Evolutionary conservation across 768 basidiomycete genomes (phyloP).

Genomic region (Melanogaster broomeanus): DNA sequence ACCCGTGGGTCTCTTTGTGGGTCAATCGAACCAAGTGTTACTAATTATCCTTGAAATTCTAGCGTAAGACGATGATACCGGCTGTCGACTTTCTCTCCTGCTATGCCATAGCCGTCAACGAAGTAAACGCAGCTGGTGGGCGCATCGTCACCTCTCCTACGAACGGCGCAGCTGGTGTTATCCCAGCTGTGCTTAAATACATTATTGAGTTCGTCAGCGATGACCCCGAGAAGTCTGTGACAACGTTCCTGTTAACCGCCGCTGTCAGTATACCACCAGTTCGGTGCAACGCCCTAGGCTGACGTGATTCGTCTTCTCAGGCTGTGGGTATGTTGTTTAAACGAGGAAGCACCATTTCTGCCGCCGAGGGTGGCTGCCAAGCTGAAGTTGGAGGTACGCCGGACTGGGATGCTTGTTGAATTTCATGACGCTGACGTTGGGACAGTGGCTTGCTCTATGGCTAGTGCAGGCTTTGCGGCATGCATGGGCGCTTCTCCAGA

Average conservation of each 20-base stretch:
- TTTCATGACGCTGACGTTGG: neutral
- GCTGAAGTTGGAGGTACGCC: constrained; percentile 87
- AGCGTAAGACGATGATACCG: constrained; percentile 87
- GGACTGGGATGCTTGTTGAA: neutral
- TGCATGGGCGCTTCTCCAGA: constrained; percentile 92
- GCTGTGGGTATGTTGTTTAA: constrained; percentile 96
- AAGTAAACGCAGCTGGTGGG: constrained; percentile 91
- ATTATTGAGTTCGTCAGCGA: constrained; percentile 91
- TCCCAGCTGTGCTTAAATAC: constrained; percentile 90
- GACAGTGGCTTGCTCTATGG: constrained; percentile 93
- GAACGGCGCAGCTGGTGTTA: constrained; percentile 92
- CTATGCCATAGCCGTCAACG: constrained; percentile 94
- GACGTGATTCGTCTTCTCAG: constrained; percentile 36
- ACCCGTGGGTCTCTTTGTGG: constrained; percentile 52
- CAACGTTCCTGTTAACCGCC: constrained; percentile 89
- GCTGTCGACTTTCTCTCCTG: constrained; percentile 93
- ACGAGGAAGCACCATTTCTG: constrained; percentile 94
- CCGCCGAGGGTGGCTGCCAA: constrained; percentile 94
- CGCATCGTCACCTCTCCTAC: constrained; percentile 95
- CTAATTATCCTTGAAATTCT: constrained; percentile 4
- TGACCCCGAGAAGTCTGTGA: constrained; percentile 83
- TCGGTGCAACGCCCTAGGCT: constrained; percentile 1
- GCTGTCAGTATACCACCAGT: constrained; percentile 49
- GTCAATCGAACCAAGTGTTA: neutral
- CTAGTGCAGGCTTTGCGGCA: constrained; percentile 89